Conservation (phyloP, 768 basidiomycete species). For the Thelephora aurantiotincta region DNA sequence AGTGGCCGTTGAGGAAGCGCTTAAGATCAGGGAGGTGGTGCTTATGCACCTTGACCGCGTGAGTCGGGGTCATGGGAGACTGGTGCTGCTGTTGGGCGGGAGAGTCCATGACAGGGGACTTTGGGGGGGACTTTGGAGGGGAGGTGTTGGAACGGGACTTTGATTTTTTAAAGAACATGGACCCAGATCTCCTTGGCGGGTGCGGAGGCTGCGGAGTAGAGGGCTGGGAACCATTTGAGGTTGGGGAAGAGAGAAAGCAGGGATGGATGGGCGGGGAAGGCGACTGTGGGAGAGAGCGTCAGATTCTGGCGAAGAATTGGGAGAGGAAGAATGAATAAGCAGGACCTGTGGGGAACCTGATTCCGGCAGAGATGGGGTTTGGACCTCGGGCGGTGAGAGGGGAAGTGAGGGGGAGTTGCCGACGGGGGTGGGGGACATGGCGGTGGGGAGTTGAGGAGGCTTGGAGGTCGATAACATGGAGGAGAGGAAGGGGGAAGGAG, state of each 20-base stretch:
- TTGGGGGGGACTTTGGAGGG: background rate
- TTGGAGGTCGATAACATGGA: background rate
- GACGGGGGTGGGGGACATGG: background rate
- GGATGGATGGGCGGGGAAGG: background rate
- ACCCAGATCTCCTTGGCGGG: background rate
- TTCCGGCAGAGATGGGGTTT: background rate
- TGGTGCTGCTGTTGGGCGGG: background rate
- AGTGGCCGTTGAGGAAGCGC: constrained; percentile 88
- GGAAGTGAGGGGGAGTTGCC: background rate
- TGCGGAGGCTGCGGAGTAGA: background rate
- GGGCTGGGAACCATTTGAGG: background rate
- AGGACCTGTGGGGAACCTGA: background rate
- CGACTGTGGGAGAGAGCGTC: background rate
- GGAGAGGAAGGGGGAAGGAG: background rate
- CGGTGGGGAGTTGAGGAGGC: background rate
- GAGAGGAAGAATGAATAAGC: background rate
- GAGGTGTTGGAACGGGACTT: background rate
- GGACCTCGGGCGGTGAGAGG: background rate
- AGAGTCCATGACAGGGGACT: background rate
- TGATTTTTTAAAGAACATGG: no score
- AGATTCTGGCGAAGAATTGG: background rate
- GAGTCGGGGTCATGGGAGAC: background rate
- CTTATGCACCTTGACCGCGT: constrained; percentile 13
- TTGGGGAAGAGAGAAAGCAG: background rate
- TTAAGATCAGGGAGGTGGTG: constrained; percentile 82